Base-by-base conservation (phyloP, 257 asterid species). In the Nicotiana sylvestris region DNA sequence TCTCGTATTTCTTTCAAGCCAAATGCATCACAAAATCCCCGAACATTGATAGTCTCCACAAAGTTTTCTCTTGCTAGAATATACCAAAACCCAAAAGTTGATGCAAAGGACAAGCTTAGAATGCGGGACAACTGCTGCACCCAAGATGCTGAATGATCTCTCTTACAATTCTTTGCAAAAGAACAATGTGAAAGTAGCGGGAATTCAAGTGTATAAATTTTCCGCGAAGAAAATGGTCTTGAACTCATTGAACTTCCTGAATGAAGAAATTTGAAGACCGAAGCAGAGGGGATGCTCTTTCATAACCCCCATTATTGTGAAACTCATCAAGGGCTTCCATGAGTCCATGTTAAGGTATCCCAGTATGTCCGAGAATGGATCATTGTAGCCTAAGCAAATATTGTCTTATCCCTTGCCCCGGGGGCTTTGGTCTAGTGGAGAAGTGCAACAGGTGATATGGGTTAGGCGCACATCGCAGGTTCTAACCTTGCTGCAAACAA, bases 81-180 rank as follows among this genome's bases (percentile, higher is more conserved):
- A 49, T 74, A 25, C 62, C 12, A 25, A 74, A 46, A 49, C 39
- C 61, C 79, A 49, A 25, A 13, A 46, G 15, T 25, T 74, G 79
- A 74, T 74, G 60, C 61, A 49, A 49, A 13, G 61, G 27, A 74
- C 39, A 25, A 46, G 79, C 61, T 74, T 74, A 21, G 32, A 12
- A 70, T 39, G 78, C 46, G n/a, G 46, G 55, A 12, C 33, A 70
- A 49, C 30, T 70, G 58, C 78, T 43, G 21, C 58, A 70, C 78
- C 58, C 58, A n/a, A 39, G 58, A 39, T 70, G 78, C 12, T 70
- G 78, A 70, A 21, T 39, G 78, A 70, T 70, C 78, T 70, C 78
- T 70, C 5, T 35, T 58, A 39, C 58, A 43, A 70, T 21, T 70
- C n/a, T 29, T 29, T n/a, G 70, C 43, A 12, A 27, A 65, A 65